Base-by-base conservation (phyloP, 2,329 filamentous ascomycete species). In the Beauveria varroae region DNA sequence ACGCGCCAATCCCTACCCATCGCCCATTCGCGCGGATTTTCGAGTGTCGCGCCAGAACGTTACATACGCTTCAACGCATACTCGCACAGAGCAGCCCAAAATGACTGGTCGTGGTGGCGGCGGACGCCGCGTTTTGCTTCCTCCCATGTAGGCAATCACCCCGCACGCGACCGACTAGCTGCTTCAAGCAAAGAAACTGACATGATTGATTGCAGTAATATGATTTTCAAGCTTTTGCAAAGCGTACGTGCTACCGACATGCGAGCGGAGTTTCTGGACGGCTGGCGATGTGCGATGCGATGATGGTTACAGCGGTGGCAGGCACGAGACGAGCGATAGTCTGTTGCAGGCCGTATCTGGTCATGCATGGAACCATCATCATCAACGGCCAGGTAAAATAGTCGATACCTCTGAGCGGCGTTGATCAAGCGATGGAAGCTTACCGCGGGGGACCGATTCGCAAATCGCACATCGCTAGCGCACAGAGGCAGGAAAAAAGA, bases 201-300 rank as follows among this genome's bases (percentile, higher is more conserved):
- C 65, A 68, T 74, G 10, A 6, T 14, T 34, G 18, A 12, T 37
- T n/a, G 12, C 54, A 76, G 75, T 79, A 78, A 79, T 69, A 75
- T 77, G 67, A 78, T 79, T 64, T 79, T 79, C 85, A 96, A 95
- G 81, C 88, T 97, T 44, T 84, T 98, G 10, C 93, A 87, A 70
- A 78, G 76, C 51, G 75, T 76, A 64, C 75, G 75, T 75, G 24
- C 14, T n/a, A 49, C 57, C 41, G 22, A 50, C 57, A 5, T 9
- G 5, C 40, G 18, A 34, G 14, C 65, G 14, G 34, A 86, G 69
- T 18, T 10, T 37, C 28, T 22, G 5, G 43, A 22, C 5, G 46
- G 37, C n/a, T 51, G 22, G 20, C 58, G 37, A 26, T 51, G 54
- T 40, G 24, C 41, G 51, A 37, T 34, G 12, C 24, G 51, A 62